phyloP scores from a whole-genome alignment of 441 rosid species.

The Rhodomyrtus psidioides region DNA sequence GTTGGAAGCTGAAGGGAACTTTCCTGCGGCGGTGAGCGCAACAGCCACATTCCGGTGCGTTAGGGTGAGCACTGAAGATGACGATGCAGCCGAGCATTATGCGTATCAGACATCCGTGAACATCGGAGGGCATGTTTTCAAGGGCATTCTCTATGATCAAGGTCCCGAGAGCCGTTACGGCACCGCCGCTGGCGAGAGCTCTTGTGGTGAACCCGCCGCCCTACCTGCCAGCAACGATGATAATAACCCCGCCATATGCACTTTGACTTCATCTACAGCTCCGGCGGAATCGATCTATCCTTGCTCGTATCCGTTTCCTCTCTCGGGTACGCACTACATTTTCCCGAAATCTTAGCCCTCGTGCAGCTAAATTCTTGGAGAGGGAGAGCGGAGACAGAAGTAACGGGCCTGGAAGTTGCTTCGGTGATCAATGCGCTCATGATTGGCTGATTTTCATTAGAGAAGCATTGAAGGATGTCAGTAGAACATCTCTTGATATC shows the following conservation, averaged over 20 bases:
- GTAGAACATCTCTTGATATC: not conserved
- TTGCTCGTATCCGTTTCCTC: conserved; percentile 16
- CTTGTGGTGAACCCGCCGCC: conserved; percentile 14
- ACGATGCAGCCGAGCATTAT: conserved; percentile 14
- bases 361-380: not conserved
- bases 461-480: not conserved
- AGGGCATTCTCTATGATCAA: conserved; percentile 49
- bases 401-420: not conserved
- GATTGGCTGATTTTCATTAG: not conserved
- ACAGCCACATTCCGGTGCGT: conserved; percentile 35
- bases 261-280: not conserved
- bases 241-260: not conserved
- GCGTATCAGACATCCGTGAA: conserved; percentile 41
- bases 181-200: conserved; percentile 10
- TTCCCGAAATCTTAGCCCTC: conserved; percentile 19
- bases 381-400: not conserved
- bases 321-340: conserved; percentile 25
- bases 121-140: conserved; percentile 42
- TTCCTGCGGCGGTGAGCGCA: conserved; percentile 43
- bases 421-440: not conserved
- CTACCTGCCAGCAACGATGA: not conserved
- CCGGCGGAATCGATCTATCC: not conserved
- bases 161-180: conserved; percentile 20
- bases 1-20: conserved; percentile 19
- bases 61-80: conserved; percentile 27